Conservation (phyloP, 345 rosid species). For the Dipteronia dyeriana region DNA sequence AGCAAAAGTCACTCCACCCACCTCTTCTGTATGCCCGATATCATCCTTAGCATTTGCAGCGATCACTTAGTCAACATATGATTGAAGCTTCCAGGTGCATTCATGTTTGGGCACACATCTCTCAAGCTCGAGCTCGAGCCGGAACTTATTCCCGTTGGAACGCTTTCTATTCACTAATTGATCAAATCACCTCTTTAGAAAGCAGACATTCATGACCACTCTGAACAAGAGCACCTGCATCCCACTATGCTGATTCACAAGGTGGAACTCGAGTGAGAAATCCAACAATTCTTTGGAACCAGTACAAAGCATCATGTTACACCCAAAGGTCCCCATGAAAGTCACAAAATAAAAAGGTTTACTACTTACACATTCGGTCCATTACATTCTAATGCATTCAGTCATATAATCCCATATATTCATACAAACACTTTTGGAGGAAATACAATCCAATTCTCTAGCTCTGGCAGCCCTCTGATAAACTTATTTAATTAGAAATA, state of each 20-base stretch:
- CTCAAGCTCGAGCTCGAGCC: constrained; percentile 20
- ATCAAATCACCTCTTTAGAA: constrained; percentile 22
- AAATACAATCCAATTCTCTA: constrained; percentile 4
- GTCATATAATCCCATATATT: constrained; percentile 9
- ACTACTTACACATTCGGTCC: constrained; percentile 8
- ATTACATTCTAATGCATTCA: constrained; percentile 6
- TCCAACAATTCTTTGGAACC: constrained; percentile 25
- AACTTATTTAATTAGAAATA: constrained; percentile 10
- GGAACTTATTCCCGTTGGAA: constrained; percentile 19
- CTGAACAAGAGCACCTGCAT: constrained; percentile 33
- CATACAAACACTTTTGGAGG: not conserved
- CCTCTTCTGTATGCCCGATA: constrained; percentile 28
- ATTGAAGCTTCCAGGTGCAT: constrained; percentile 23
- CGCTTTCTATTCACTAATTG: constrained; percentile 15
- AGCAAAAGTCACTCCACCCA: constrained; percentile 30
- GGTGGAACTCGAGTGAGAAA: constrained; percentile 33
- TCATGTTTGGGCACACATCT: constrained; percentile 17
- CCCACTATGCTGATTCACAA: constrained; percentile 31
- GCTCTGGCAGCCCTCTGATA: constrained; percentile 3
- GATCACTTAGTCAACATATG: constrained; percentile 20
- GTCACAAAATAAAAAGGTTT: constrained; percentile 12
- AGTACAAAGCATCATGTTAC: constrained; percentile 25
- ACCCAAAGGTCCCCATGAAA: constrained; percentile 20
- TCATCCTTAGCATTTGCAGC: constrained; percentile 24
- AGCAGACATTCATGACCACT: constrained; percentile 18